A percentile compares a stretch with the other conserved stretches of the same genome.
These are phyloP conservation scores for Cochlearia excelsa DNA, from an alignment of 345 rosid genomes.

Conservation along the genomic window DNA sequence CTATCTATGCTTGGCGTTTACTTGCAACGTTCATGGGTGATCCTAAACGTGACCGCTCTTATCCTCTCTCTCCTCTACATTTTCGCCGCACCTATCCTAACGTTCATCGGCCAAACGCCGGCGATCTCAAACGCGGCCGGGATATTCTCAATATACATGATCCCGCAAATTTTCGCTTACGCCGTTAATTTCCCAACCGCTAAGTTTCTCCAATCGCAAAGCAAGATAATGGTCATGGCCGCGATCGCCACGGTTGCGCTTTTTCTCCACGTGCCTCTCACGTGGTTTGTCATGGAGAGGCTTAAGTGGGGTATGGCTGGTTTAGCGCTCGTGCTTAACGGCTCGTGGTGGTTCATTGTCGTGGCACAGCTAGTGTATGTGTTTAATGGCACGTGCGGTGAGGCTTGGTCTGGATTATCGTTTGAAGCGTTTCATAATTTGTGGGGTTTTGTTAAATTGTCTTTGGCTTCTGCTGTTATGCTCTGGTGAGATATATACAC, in stretches of 20 bases:
- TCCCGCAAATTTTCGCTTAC: slow-evolving; percentile 82
- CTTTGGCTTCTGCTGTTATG: slow-evolving; percentile 91
- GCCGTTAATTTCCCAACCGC: slow-evolving; percentile 74
- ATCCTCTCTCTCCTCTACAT: slow-evolving; percentile 54
- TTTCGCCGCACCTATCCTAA: slow-evolving; percentile 53
- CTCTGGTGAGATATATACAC: slow-evolving; percentile 56
- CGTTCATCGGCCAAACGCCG: slow-evolving; percentile 63
- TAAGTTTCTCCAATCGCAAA: slow-evolving; percentile 83
- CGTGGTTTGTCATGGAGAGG: slow-evolving; percentile 67
- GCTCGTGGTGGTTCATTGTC: slow-evolving; percentile 67
- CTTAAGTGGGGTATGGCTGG: slow-evolving; percentile 73
- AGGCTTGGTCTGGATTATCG: slow-evolving; percentile 82
- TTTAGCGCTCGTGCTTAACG: slow-evolving; percentile 63
- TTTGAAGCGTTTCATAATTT: slow-evolving; percentile 70
- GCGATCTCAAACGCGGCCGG: slow-evolving; percentile 73
- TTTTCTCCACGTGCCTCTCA: slow-evolving; percentile 51
- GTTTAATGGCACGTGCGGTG: slow-evolving; percentile 65
- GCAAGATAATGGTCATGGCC: slow-evolving; percentile 90
- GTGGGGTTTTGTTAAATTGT: slow-evolving; percentile 66
- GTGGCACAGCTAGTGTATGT: slow-evolving; percentile 56
- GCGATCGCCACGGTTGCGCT: slow-evolving; percentile 54
- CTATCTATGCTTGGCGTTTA: slow-evolving; percentile 83
- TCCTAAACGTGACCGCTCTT: slow-evolving; percentile 57
- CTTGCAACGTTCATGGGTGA: slow-evolving; percentile 91
- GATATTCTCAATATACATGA: slow-evolving; percentile 65